Percentiles rank a stretch among this genome's conserved stretches.
phyloP scores from a whole-genome alignment of 257 asterid genomes.

The Salvia hispanica region DNA sequence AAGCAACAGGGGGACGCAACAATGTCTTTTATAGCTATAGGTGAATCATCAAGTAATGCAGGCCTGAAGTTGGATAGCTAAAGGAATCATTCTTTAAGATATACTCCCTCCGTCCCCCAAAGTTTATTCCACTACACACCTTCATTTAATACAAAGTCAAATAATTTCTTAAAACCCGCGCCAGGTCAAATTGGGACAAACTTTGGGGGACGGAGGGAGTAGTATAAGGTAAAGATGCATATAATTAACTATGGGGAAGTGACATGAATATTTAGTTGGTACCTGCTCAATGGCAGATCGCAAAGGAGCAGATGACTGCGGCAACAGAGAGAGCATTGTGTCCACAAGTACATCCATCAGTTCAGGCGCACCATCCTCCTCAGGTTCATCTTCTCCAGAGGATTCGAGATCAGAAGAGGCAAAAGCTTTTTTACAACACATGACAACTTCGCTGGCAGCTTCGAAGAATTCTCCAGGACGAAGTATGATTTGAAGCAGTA shows the following conservation, averaged over 20 bases:
- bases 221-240: conserved; percentile 1
- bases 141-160: too few species aligned
- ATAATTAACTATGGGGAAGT: conserved; percentile 1
- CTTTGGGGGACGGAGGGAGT: too few species aligned
- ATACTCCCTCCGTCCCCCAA: too few species aligned
- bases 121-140: too few species aligned
- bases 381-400: conserved; percentile 78
- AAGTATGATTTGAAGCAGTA: conserved; percentile 89
- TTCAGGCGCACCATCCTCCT: conserved; percentile 60
- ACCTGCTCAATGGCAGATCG: conserved; percentile 94
- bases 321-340: conserved; percentile 90
- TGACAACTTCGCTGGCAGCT: conserved; percentile 85
- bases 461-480: conserved; percentile 86
- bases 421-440: conserved; percentile 83
- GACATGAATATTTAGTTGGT: conserved; percentile 17
- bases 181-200: too few species aligned
- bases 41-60: too few species aligned
- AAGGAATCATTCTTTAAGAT: background rate
- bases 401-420: conserved; percentile 62
- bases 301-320: conserved; percentile 89
- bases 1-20: too few species aligned
- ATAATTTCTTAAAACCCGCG: too few species aligned
- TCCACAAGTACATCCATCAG: conserved; percentile 95
- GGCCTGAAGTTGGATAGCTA: background rate
- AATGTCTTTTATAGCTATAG: too few species aligned